Base-by-base conservation (phyloP, 164 flowering plant genomes). In the Aristolochia contorta region DNA sequence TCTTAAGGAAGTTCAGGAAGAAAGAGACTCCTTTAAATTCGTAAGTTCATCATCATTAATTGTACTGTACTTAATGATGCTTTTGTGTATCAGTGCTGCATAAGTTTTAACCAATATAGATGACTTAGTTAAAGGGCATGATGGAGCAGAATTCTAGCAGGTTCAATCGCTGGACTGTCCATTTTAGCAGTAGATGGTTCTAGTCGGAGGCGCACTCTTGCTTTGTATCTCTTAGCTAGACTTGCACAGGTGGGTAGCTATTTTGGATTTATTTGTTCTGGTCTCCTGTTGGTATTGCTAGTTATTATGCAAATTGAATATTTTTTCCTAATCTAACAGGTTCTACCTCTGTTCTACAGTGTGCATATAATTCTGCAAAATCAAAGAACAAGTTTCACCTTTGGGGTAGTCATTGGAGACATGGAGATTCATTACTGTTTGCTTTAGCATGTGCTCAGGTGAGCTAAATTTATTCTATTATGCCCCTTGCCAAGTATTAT, bases 131-230 rank as follows among this genome's bases (percentile, higher is more conserved):
- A 77, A 78, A 78, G 83, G 90, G 77, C 85, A 72, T 90, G 85
- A 83, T 88, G 91, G 85, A 78, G 80, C 98, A 93, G 98, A 79
- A 70, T 87, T 79, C 78, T 93, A 87, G 96, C 98, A 82, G 97
- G 98, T 77, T 86, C 97, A 63, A 69, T 89, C 60, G 93, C 98
- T 45, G 97, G 98, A 54, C 72, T 93, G 71, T 89, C 96, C 58
- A 78, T 93, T 71, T 72, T 90, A 72, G 96, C 96, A 33, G 71
- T 93, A 76, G 92, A 81, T 81, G 98, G 84, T 76, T 75, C 92
- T 45, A 87, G 67, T 68, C 68, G 86, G 67, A 82, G 97, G 76
- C 97, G 98, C 23, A 93, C 98, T 23, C 86, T 93, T 71, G 90
- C 98, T 65, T 71, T 93, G 41, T 93, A 93, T 79, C 91, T 93